Conservation (phyloP, 148 eudicot genomes). For the Rhododendron molle region DNA sequence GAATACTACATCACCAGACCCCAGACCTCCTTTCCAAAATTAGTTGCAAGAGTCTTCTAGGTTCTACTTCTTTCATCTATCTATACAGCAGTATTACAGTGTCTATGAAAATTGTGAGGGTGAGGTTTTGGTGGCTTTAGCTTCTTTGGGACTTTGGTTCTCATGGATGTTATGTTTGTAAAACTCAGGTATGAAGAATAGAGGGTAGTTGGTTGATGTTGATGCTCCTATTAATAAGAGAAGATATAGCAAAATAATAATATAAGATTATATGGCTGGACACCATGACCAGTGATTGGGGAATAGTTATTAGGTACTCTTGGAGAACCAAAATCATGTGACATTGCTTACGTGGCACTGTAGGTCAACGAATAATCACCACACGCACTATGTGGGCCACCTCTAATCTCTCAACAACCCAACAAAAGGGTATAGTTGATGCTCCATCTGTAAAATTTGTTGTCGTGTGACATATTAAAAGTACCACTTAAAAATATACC, state of each 20-base stretch:
- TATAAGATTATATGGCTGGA: neutral
- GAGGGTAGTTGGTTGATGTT: neutral
- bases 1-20: slow-evolving; percentile 6
- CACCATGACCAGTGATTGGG: neutral
- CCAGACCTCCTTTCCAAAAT: neutral
- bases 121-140: neutral
- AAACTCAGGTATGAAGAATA: neutral
- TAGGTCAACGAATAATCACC: neutral
- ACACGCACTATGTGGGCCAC: too few relatives aligned
- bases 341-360: neutral
- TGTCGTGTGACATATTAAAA: too few relatives aligned
- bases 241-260: neutral
- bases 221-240: neutral
- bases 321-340: too few relatives aligned
- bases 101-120: neutral
- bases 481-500: too few relatives aligned
- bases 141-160: neutral
- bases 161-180: neutral
- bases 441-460: too few relatives aligned
- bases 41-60: neutral
- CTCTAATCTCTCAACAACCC: too few relatives aligned
- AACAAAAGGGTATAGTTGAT: too few relatives aligned
- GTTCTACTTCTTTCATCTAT: slow-evolving; percentile 9
- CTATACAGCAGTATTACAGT: neutral
- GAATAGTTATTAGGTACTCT: too few relatives aligned